Evolutionary conservation across 2,329 filamentous ascomycete species (phyloP), one percentile per base, ranked within the genome.

Genomic region (Blastomyces gilchristii): DNA sequence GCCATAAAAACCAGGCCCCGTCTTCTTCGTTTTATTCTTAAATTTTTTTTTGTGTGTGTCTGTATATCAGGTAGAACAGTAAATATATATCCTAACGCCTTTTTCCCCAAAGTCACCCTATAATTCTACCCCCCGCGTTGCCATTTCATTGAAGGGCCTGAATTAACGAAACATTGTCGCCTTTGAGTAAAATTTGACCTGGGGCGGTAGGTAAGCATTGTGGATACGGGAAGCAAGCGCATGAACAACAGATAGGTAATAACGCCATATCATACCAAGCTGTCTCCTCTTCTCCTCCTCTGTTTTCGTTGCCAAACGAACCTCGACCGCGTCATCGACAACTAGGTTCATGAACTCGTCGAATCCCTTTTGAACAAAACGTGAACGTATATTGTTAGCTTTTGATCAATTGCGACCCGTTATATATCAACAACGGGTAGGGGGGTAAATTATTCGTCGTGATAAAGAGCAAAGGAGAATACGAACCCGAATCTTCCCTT

Each of bases 331-430:
- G 70, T 99, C 91, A 73, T 99, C 94, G 68, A 96, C 84, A 49
- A 97, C 94, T 59, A 99, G 82, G 79, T 99, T 99, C 92, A 99
- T 97, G 80, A 97, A 99, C 77, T 99, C 94, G 75, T 99, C 94
- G 69, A 99, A 99, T 16, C 94, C 92, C 91, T 96, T 67, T 50
- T 2, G 28, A 12, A 18, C 8, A 50, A 25, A 50, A 50, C 2
- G 34, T 45, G n/a, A 66, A 58, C 67, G 62, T 52, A 61, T 60
- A 43, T 9, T 45, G 63, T 56, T 52, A 57, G 54, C 22, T 14
- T 14, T 3, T 28, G 25, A n/a, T n/a, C 16, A 28, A 50, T 50
- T 2, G 49, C 49, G 49, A 50, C 12, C 8, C 12, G 49, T 50
- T 50, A 28, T 28, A 50, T 25, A 50, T 9, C n/a, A 49, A 49